These are phyloP conservation scores for Paramecium tetraurelia DNA, from an alignment of 73 alveolate genomes.

Conservation along the genomic window DNA sequence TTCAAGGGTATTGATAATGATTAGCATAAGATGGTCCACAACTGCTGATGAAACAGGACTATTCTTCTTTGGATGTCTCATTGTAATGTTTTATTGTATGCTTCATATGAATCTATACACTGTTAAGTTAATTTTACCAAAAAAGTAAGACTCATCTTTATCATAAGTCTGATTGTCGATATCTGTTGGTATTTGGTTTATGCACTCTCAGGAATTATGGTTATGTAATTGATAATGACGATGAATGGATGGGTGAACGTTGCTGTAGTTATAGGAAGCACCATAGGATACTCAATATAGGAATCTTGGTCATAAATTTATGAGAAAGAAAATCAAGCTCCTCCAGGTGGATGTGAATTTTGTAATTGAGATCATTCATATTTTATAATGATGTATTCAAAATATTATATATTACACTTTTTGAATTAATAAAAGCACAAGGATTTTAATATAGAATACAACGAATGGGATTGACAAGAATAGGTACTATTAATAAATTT, in stretches of 20 bases:
- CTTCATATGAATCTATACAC: neutral
- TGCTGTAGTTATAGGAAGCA: neutral
- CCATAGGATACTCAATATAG: neutral
- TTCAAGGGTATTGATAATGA: neutral
- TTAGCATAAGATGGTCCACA: neutral
- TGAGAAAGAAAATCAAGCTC: conserved; percentile 7
- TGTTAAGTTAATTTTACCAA: neutral
- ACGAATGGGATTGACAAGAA: neutral
- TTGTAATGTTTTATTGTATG: conserved; percentile 31
- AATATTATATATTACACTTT: neutral
- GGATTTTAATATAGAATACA: too few relatives aligned
- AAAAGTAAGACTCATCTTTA: neutral
- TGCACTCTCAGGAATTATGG: conserved; percentile 6
- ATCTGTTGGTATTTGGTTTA: neutral
- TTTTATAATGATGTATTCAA: neutral
- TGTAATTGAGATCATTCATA: neutral
- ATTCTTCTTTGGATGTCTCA: neutral
- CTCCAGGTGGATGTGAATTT: conserved; percentile 30
- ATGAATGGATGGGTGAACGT: conserved; percentile 28
- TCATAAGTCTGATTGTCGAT: neutral
- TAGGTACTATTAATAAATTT: neutral
- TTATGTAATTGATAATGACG: conserved; percentile 17
- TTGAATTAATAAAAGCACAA: too few relatives aligned
- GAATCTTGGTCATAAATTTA: neutral
- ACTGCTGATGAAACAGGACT: neutral